A percentile compares a stretch with the other conserved stretches of the same genome.
Conservation (phyloP, 83 land plant genomes). For the Diphasiastrum complanatum region DNA sequence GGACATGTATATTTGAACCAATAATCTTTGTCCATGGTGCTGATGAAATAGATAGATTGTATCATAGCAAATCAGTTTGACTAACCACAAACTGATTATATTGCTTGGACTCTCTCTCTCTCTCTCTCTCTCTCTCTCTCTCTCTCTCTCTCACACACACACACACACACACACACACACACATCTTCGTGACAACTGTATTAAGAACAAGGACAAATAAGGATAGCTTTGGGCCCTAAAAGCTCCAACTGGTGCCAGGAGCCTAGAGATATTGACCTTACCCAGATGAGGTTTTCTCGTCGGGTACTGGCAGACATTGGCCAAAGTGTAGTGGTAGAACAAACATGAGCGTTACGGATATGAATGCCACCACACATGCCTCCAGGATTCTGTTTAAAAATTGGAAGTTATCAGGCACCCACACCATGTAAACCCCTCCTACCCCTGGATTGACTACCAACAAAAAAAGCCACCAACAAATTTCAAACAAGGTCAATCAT, state of each 20-base stretch:
- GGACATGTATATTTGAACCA: slow-evolving; percentile 40
- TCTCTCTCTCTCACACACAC: slow-evolving; percentile 11
- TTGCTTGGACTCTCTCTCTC: background rate
- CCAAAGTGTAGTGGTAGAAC: slow-evolving; percentile 32
- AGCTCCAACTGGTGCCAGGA: no score
- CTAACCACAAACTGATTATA: background rate
- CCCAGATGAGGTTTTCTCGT: slow-evolving; percentile 9
- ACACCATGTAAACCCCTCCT: background rate
- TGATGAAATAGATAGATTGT: background rate
- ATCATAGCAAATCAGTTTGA: background rate
- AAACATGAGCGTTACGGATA: slow-evolving; percentile 27
- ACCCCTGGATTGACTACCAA: background rate
- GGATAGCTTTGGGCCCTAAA: no score
- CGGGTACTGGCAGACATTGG: slow-evolving; percentile 30
- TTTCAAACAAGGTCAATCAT: background rate
- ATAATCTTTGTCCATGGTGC: slow-evolving; percentile 20
- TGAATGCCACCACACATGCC: slow-evolving; percentile 31
- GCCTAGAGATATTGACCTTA: background rate
- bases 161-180: background rate
- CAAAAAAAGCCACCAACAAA: background rate
- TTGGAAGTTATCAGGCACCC: background rate
- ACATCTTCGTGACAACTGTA: background rate
- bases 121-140: no score
- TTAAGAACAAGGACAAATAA: background rate
- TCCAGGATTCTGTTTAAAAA: slow-evolving; percentile 30